Conservation (phyloP, 2,329 filamentous ascomycete species). For the Simplicillium sp. region DNA sequence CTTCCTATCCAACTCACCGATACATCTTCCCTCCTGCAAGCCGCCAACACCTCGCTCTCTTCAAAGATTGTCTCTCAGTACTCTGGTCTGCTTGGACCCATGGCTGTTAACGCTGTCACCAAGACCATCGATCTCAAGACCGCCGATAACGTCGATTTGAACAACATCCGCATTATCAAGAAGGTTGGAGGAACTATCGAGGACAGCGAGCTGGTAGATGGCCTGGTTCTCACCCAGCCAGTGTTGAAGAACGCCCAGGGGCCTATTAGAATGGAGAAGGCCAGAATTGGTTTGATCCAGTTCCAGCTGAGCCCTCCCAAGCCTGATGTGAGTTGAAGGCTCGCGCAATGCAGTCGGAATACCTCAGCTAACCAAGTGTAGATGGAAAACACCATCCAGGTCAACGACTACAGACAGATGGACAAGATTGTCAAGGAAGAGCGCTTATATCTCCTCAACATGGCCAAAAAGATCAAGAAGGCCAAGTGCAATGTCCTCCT, state of each 20-base stretch:
- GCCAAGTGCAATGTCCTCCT: slow-evolving; percentile 98
- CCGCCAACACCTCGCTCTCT: slow-evolving; percentile 90
- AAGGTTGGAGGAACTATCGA: slow-evolving; percentile 97
- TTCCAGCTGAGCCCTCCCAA: slow-evolving; percentile 98
- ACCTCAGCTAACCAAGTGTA: slow-evolving; percentile 23
- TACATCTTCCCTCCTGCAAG: slow-evolving; percentile 84
- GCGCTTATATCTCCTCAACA: slow-evolving; percentile 92
- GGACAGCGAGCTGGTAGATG: slow-evolving; percentile 94
- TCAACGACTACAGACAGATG: slow-evolving; percentile 99
- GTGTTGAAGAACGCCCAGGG: slow-evolving; percentile 92
- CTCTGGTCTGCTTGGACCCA: slow-evolving; percentile 87
- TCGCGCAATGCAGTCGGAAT: not conserved
- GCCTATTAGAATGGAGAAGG: slow-evolving; percentile 91
- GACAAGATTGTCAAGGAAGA: slow-evolving; percentile 99
- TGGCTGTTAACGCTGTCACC: slow-evolving; percentile 94
- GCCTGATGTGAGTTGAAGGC: slow-evolving; percentile 61
- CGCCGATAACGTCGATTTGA: slow-evolving; percentile 91
- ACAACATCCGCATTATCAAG: slow-evolving; percentile 95
- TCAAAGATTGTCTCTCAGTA: slow-evolving; percentile 99
- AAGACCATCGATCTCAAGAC: slow-evolving; percentile 94
- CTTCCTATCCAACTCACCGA: slow-evolving; percentile 85
- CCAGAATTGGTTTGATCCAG: slow-evolving; percentile 90
- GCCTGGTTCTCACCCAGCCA: slow-evolving; percentile 81
- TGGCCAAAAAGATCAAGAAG: slow-evolving; percentile 99
- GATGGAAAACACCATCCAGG: slow-evolving; percentile 99